Evolutionary conservation across 2,329 filamentous ascomycete genomes (phyloP), one percentile per base, ranked within the genome.

Genomic region (Zymoseptoria ardabiliae): DNA sequence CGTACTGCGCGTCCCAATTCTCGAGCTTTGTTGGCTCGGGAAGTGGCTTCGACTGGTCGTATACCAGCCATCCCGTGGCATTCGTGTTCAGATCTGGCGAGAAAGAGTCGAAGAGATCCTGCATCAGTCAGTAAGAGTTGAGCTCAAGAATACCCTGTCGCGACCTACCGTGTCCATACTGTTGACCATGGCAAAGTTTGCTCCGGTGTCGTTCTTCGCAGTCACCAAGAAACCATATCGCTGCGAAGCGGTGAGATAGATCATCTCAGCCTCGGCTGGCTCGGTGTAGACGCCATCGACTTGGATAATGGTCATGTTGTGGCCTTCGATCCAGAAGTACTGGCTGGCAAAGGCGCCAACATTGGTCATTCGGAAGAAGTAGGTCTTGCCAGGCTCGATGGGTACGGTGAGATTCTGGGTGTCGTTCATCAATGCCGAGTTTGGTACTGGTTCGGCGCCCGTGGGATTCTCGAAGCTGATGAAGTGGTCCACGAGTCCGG

Each of bases 291-390:
- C 84, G 17, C 87, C 88, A 67, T 91, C 88, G 0, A 88, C 84
- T 69, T 90, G 88, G 9, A 87, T 84, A 52, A 91, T 75, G 35
- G 76, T 77, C 70, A 88, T 84, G 10, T 75, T 76, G 65, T 90
- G 88, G 54, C 83, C 82, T 63, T 91, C 88, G 52, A 90, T 78
- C 68, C 84, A 85, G 25, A 91, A 79, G 68, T 90, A 87, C 62
- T 90, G 88, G 68, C 85, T 85, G 1, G 86, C 86, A 68, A 89
- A 89, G 0, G 85, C 86, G 10, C 85, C 88, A 8, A 86, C 81
- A 62, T 91, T 90, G 63, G 89, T 77, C 63, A 91, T 79, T 13
- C 87, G 82, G 54, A 91, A 74, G 50, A 86, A 81, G 65, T 91
- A 88, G 1, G 78, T 80, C 54, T 81, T 79, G 1, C 81, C 80